Evolutionary conservation across 768 basidiomycete genomes (phyloP), one percentile per base, ranked within the genome.

Genomic region (Trametes punicea): DNA sequence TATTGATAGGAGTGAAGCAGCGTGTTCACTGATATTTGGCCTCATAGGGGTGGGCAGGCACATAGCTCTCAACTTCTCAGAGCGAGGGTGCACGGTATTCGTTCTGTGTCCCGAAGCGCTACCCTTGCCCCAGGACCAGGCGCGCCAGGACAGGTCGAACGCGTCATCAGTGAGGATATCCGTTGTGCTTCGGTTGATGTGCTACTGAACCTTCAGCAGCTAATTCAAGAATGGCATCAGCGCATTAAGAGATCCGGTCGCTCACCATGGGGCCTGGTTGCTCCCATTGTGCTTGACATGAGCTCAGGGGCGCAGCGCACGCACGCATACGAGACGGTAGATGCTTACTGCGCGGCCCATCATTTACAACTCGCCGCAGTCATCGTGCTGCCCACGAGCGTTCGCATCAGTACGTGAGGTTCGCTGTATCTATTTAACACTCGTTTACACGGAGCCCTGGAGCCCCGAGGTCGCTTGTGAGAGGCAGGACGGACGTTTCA

Each of bases 81-180:
- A 71, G 59, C 55, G 64, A n/a, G 70, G 70, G 18, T 70, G 65
- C 54, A 71, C 70, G 11, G 70, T 71, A 34, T 71, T 71, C 57
- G 65, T 64, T 9, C 53, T 71, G 8, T 70, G 63, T 46, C 63
- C 69, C 6, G 60, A 66, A 46, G 55, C 51, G 27, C 52, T 50
- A 26, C 36, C 51, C 29, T 26, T 51, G 21, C 25, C 29, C 16
- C 40, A 5, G 15, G 31, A 11, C 56, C 26, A 42, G 25, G 25
- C 42, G 10, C 4, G 4, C 44, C 26, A 25, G 18, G 56, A 63
- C 36, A 45, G 62, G 18, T 57, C 65, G 36, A 55, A 63, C 18
- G 65, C 68, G 26, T 63, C 63, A 25, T 68, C 67, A 47, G 70
- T 67, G 54, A 66, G 69, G 38, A 46, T n/a, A 8, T 26, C 26